phyloP scores from a whole-genome alignment of 257 asterid species.

The Schizonepeta tenuifolia region DNA sequence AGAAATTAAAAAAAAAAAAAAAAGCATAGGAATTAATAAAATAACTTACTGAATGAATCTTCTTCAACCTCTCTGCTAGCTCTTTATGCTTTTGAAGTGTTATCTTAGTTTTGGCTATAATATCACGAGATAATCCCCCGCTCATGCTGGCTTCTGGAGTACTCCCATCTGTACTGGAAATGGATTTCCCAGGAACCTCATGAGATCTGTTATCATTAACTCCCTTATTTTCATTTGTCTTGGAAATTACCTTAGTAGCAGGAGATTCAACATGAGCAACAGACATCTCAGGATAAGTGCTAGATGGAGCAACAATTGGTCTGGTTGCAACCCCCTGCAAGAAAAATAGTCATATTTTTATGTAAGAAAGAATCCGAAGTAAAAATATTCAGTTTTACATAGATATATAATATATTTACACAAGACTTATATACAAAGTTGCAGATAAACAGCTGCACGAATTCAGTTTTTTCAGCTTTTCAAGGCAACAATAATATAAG shows the following conservation, averaged over 20 bases:
- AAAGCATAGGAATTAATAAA: conserved; percentile 17
- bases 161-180: conserved; percentile 98
- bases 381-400: too few species aligned
- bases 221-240: conserved; percentile 99
- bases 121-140: conserved; percentile 81
- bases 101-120: conserved; percentile 84
- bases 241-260: conserved; percentile 85
- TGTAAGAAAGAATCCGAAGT: conserved; percentile 9
- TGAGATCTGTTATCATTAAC: conserved; percentile 96
- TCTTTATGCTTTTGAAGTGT: conserved; percentile 84
- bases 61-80: conserved; percentile 76
- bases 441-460: conserved; percentile 8
- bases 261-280: conserved; percentile 54
- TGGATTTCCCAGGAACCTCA: conserved; percentile 99
- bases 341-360: conserved; percentile 21
- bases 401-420: not conserved
- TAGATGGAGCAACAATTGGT: conserved; percentile 46
- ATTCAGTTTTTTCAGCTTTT: conserved; percentile 24
- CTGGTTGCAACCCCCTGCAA: conserved; percentile 70
- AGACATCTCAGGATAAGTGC: conserved; percentile 44
- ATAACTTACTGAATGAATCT: conserved; percentile 71
- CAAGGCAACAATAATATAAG: conserved; percentile 20
- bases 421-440: not conserved
- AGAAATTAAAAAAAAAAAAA: not conserved
- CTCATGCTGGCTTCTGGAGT: conserved; percentile 73